These are phyloP conservation scores for Rhodotorula glutinis DNA, from an alignment of 1,284 basidiomycete species.

Conservation along the genomic window DNA sequence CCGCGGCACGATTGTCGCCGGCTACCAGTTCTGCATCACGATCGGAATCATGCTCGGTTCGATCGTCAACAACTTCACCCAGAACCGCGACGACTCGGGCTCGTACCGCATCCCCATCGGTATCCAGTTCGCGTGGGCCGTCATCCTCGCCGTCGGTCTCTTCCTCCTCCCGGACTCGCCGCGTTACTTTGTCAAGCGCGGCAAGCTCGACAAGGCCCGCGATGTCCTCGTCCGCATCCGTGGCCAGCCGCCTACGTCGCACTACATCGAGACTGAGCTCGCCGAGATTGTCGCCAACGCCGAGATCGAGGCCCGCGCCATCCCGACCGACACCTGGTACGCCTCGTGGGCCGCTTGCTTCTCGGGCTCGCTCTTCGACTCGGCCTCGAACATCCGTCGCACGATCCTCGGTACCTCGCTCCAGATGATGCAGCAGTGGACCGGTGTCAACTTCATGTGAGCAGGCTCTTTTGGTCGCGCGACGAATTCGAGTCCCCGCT, in stretches of 20 bases:
- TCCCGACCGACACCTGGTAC: slow-evolving; percentile 33
- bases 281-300: slow-evolving; percentile 41
- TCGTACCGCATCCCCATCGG: slow-evolving; percentile 49
- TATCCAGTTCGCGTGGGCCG: slow-evolving; percentile 57
- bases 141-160: slow-evolving; percentile 59
- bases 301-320: slow-evolving; percentile 41
- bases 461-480: slow-evolving; percentile 27
- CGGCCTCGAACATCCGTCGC: slow-evolving; percentile 43
- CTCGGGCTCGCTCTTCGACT: slow-evolving; percentile 34
- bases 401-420: slow-evolving; percentile 42
- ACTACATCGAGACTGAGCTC: slow-evolving; percentile 40
- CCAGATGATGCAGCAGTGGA: slow-evolving; percentile 46
- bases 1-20: slow-evolving; percentile 41
- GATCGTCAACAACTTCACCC: slow-evolving; percentile 56
- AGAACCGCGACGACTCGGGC: slow-evolving; percentile 43
- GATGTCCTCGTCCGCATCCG: slow-evolving; percentile 55
- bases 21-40: slow-evolving; percentile 42
- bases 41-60: slow-evolving; percentile 37
- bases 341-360: slow-evolving; percentile 39
- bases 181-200: slow-evolving; percentile 64
- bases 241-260: slow-evolving; percentile 34
- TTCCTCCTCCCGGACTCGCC: slow-evolving; percentile 68
- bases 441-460: slow-evolving; percentile 44
- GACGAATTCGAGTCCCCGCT: slow-evolving; percentile 2
- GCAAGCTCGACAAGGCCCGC: slow-evolving; percentile 60